Base-by-base conservation (phyloP, 768 basidiomycete species). In the Leccinum truebloodii region DNA sequence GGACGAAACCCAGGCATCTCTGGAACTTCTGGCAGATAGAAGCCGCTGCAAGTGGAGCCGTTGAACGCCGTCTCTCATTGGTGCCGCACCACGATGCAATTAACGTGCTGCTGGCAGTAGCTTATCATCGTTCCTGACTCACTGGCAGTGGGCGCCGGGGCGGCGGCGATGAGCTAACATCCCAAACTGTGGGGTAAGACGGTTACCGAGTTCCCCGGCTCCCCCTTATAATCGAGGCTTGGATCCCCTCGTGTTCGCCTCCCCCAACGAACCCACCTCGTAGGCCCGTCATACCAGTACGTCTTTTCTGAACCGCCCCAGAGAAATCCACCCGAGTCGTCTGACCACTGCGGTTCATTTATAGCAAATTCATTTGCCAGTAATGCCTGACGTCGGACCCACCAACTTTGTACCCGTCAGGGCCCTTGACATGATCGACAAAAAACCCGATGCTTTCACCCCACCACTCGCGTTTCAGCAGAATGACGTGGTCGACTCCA, bases 401-500 rank as follows among this genome's bases (percentile, higher is more conserved):
- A 32, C 28, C 26, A 37, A 54, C 13, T 22, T 22, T 49, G 28
- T 51, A n/a, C 50, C 30, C 13, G 22, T 14, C 16, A 24, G 20
- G 24, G 32, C n/a, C n/a, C 34, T 59, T 3, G 24, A 60, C 49
- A 39, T n/a, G 51, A 39, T 35, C 20, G 20, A 60, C 26, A 16
- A 52, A 58, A 16, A 52, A 58, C 44, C 7, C 3, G 50, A 59
- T 41, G 18, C 8, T n/a, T 14, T 39, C 5, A 37, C 16, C 28
- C 16, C 26, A 3, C 34, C 20, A 4, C 44, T 56, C 37, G 63
- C 59, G 28, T 46, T 37, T 48, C 61, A 64, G 54, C 9, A 9
- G 39, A 46, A 55, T 9, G 37, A 56, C 41, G 26, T 65, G 51
- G 69, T 71, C 46, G 63, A 71, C 53, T 71, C 69, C 5, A 61